Evolutionary conservation across 805 yeast species (phyloP), one percentile per base, ranked within the genome.

Genomic region (Kuraishia borneana): DNA sequence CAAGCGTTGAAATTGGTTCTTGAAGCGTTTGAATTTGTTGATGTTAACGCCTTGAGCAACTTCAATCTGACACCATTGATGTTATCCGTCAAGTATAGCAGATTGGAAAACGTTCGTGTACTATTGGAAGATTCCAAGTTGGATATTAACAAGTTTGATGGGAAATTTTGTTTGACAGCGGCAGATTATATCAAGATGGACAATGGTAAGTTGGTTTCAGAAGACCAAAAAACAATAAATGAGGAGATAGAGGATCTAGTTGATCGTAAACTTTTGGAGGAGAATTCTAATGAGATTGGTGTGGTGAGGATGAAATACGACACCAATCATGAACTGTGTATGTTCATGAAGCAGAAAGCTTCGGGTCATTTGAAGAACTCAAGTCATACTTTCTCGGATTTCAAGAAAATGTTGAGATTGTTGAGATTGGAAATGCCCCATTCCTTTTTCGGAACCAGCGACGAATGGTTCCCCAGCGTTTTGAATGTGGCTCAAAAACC

Each of bases 11-110:
- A 54, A 21, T 40, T 57, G 2, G 41, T 74, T 8, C 44, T 76
- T 26, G 39, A 47, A 5, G 45, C 51, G 5, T 61, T 62, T 28
- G 53, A 65, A 5, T 46, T 44, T 6, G 41, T 68, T 10, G 66
- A 76, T 43, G 51, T 84, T 9, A 84, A 89, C 50, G 69, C 66
- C 37, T 51, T 68, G 14, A 88, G 84, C 48, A 44, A 48, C 9
- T 68, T 68, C 39, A 68, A 63, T 1, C 56, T 77, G 39, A 74
- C 89, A 0, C 94, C 97, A 0, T 49, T 87, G 38, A 73, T 78
- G 67, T 61, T 75, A 4, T 81, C 73, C 44, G 71, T 81, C 21
- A 76, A 80, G 45, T 84, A 76, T 51, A 76, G 76, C 42, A 61
- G 94, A 32, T 29, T 69, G 0, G 76, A 70, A 2, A 83, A 83